Evolutionary conservation across 2,329 filamentous ascomycete species (phyloP).

Genomic region (Xylaria sp.): DNA sequence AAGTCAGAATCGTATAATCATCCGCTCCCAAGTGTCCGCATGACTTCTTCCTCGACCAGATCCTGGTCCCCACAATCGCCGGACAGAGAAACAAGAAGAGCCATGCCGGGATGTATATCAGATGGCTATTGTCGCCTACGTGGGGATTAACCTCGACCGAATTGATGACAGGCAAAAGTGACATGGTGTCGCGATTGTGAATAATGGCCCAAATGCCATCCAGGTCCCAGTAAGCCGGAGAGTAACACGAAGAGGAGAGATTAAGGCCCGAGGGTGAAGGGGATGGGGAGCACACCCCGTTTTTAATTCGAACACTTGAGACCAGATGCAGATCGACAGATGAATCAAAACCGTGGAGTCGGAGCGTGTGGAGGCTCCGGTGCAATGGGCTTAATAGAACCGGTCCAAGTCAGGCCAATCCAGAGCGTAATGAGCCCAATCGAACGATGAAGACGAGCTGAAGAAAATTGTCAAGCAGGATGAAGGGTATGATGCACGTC

Average conservation of each 20-base stretch:
- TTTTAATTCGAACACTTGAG: too few species aligned
- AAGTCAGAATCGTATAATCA: slow-evolving; percentile 28
- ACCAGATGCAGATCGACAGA: too few species aligned
- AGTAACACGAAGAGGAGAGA: background rate
- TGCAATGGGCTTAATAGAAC: too few species aligned
- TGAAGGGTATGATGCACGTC: background rate
- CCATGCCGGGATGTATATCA: slow-evolving; percentile 25
- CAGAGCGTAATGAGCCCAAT: too few species aligned
- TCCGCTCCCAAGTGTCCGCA: slow-evolving; percentile 26
- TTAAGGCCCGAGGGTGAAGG: background rate
- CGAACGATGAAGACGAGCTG: too few species aligned
- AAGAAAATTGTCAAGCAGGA: too few species aligned
- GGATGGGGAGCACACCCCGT: too few species aligned
- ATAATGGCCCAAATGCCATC: background rate
- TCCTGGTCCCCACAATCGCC: slow-evolving; percentile 24
- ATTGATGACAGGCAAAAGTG: background rate
- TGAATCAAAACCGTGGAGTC: too few species aligned
- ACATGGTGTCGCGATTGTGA: background rate
- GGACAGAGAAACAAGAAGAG: slow-evolving; percentile 28
- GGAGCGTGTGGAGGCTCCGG: too few species aligned
- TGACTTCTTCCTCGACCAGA: slow-evolving; percentile 28
- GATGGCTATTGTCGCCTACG: background rate
- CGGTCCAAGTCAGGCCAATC: too few species aligned
- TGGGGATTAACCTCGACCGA: background rate
- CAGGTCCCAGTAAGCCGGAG: background rate